A percentile compares a stretch with the other conserved stretches of the same genome.
phyloP scores from a whole-genome alignment of 306 rosid genomes.

The Inga oerstediana region DNA sequence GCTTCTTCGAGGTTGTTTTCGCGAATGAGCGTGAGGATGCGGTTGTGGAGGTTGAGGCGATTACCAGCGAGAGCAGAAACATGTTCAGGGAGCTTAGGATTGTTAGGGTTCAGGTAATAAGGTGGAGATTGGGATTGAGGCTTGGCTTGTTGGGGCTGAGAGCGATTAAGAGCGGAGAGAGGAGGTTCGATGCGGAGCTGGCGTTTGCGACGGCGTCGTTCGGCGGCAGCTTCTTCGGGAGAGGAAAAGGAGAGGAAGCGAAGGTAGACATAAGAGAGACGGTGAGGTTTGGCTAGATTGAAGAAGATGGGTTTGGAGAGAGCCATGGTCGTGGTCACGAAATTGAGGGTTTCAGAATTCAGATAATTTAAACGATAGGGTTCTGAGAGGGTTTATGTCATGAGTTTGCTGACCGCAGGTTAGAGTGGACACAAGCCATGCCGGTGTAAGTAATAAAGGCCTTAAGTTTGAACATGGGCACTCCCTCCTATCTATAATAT shows the following conservation, averaged over 20 bases:
- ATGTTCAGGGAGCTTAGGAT: slow-evolving; percentile 86
- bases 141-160: slow-evolving; percentile 42
- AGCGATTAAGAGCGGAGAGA: slow-evolving; percentile 75
- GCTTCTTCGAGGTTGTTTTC: slow-evolving; percentile 94
- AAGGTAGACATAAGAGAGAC: slow-evolving; percentile 33
- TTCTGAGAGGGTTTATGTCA: slow-evolving; percentile 4
- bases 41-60: slow-evolving; percentile 84
- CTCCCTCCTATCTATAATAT: no score
- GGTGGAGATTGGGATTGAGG: slow-evolving; percentile 51
- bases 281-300: slow-evolving; percentile 32
- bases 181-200: slow-evolving; percentile 98
- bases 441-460: no score
- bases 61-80: slow-evolving; percentile 74
- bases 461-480: no score
- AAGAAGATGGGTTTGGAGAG: slow-evolving; percentile 11
- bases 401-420: no score
- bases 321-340: not conserved
- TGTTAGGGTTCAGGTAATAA: slow-evolving; percentile 69
- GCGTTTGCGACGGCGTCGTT: slow-evolving; percentile 95
- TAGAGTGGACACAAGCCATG: no score
- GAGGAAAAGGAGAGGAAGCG: slow-evolving; percentile 67
- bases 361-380: not conserved
- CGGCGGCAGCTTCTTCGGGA: slow-evolving; percentile 96
- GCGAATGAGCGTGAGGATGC: slow-evolving; percentile 73
- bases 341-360: not conserved